Conservation (phyloP, 495 filamentous ascomycete genomes). For the Penicillium soppii region DNA sequence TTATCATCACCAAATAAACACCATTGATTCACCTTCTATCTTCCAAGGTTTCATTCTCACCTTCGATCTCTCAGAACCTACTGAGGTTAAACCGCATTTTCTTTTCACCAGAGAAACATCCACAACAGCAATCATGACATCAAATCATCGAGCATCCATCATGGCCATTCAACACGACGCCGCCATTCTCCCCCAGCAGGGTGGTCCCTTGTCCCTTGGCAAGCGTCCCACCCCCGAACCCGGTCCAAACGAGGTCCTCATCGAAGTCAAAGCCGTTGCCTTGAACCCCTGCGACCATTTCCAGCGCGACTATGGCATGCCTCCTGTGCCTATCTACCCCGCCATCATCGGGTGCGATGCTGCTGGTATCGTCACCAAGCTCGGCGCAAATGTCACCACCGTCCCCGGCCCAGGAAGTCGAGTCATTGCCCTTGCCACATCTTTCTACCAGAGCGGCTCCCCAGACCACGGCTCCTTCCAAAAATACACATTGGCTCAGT, state of each 20-base stretch:
- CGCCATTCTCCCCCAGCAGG: constrained; percentile 13
- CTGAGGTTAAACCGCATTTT: too few relatives aligned
- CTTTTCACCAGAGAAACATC: too few relatives aligned
- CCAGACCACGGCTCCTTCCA: constrained; percentile 44
- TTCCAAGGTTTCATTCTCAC: too few relatives aligned
- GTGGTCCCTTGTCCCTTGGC: constrained; percentile 5
- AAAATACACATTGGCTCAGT: constrained; percentile 25
- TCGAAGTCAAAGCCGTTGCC: constrained; percentile 14
- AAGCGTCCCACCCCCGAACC: constrained; percentile 15
- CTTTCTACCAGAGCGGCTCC: constrained; percentile 26
- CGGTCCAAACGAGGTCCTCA: constrained; percentile 17
- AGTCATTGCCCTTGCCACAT: constrained; percentile 27
- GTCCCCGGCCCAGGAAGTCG: constrained; percentile 35
- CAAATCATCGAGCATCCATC: too few relatives aligned
- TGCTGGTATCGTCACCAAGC: constrained; percentile 34
- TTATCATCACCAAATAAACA: too few relatives aligned
- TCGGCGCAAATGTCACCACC: constrained; percentile 31
- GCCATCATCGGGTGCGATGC: constrained; percentile 31
- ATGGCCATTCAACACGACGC: constrained; percentile 11
- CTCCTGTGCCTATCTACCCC: constrained; percentile 29
- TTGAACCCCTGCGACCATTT: constrained; percentile 8
- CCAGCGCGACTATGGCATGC: constrained; percentile 8
- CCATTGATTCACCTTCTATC: too few relatives aligned
- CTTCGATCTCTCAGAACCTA: too few relatives aligned
- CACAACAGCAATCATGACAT: too few relatives aligned